Base-by-base conservation (phyloP, 2,329 filamentous ascomycete genomes). In the Ilyonectria mors-panacis region DNA sequence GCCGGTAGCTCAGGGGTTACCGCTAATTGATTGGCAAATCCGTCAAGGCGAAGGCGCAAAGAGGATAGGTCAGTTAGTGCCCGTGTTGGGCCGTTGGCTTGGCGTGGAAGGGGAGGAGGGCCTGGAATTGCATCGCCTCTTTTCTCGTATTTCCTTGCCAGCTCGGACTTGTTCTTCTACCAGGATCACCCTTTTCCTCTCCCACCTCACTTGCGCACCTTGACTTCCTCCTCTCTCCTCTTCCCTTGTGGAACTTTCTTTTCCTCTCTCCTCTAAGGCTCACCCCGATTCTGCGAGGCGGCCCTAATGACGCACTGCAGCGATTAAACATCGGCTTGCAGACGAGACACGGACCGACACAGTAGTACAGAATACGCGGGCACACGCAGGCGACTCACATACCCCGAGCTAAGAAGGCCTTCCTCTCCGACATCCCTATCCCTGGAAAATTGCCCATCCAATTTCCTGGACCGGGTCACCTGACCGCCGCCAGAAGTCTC, bases 121-220 rank as follows among this genome's bases (percentile, higher is more conserved):
- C n/a, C n/a, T 19, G 45, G 13, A 28, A 28, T 48, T 48, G 23
- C 45, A 48, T 50, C 15, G 47, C 47, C 47, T 50, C 47, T 50
- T 50, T 50, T 30, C 47, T 50, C 47, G 15, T 50, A 30, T 28
- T 26, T 15, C 47, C 15, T 15, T 50, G 15, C 15, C 23, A n/a
- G 26, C 26, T 26, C 26, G 26, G 26, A 26, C 26, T 17, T 15
- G 23, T 48, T 26, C 45, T 28, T 7, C 17, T 3, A 13, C 45
- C 13, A 28, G 23, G 26, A 26, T 26, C 26, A 26, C 45, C 23
- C 6, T 28, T 21, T 10, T 21, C 42, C 2, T 21, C n/a, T 15
- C 47, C 47, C 28, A 28, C 23, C 23, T 10, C 17, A 5, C 26
- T 4, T 4, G 5, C 26, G 26, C 30, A 12, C 8, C 12, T 33